Evolutionary conservation across 495 filamentous ascomycete species (phyloP).

Genomic region (Cryomyces minteri): DNA sequence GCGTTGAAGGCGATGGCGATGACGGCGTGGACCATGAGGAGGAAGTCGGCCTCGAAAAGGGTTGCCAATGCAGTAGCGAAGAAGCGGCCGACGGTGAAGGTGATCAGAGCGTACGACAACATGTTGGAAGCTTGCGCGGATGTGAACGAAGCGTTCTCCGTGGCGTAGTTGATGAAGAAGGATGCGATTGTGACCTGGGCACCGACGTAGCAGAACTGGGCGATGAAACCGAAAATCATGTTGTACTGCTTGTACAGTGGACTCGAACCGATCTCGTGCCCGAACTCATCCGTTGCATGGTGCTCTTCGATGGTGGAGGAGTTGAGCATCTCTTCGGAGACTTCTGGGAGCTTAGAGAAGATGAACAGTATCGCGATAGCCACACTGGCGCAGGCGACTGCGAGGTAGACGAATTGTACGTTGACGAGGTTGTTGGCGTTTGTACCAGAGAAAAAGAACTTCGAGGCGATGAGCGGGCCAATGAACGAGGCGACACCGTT

Average conservation of each 20-base stretch:
- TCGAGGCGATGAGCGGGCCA: conserved; percentile 11
- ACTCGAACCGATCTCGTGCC: conserved; percentile 6
- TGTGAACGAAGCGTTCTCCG: conserved; percentile 22
- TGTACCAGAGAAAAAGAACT: conserved; percentile 21
- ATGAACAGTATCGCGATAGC: conserved; percentile 11
- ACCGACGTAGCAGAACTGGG: conserved; percentile 60
- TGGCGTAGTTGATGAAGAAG: conserved; percentile 43
- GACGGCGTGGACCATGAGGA: conserved; percentile 8
- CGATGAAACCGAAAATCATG: conserved; percentile 41
- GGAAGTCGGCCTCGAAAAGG: conserved; percentile 5
- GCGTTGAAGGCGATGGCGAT: conserved; percentile 24
- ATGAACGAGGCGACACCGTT: conserved; percentile 10
- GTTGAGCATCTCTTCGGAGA: conserved; percentile 4
- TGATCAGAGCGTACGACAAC: conserved; percentile 33
- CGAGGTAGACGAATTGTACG: conserved; percentile 14
- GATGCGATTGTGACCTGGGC: conserved; percentile 48
- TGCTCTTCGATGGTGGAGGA: conserved; percentile 1
- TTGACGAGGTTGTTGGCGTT: conserved; percentile 23
- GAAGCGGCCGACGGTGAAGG: conserved; percentile 38
- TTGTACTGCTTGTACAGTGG: conserved; percentile 14
- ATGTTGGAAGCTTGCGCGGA: conserved; percentile 29
- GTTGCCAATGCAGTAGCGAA: conserved; percentile 6
- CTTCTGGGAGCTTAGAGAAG: conserved; percentile 12
- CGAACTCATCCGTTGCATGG: conserved; percentile 4
- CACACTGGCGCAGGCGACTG: conserved; percentile 8